A percentile compares a stretch with the other conserved stretches of the same genome.
Evolutionary conservation across 208 protist species (phyloP).

Genomic region (Leishmania tarentolae): DNA sequence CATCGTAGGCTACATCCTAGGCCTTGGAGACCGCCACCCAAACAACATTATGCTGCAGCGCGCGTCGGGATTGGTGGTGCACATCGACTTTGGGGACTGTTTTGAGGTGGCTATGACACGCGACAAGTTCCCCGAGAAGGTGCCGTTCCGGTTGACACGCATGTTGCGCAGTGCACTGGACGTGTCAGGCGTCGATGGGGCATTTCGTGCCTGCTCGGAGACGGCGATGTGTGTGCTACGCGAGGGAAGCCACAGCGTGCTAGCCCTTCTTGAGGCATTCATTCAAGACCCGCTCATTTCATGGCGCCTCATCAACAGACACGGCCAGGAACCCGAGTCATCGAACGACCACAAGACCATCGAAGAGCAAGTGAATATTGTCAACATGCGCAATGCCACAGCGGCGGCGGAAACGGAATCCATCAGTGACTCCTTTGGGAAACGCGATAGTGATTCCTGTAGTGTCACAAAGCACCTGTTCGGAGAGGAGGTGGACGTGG

Average conservation of each 20-base stretch:
- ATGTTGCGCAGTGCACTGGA: slow-evolving; percentile 99
- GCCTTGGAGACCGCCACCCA: slow-evolving; percentile 99
- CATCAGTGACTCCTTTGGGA: slow-evolving; percentile 34
- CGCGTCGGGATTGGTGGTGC: slow-evolving; percentile 96
- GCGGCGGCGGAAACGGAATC: slow-evolving; percentile 29
- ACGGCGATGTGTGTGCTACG: slow-evolving; percentile 98
- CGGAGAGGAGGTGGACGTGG: slow-evolving; percentile 73
- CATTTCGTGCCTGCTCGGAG: slow-evolving; percentile 97
- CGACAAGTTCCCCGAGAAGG: slow-evolving; percentile 99
- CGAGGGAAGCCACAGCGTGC: slow-evolving; percentile 97
- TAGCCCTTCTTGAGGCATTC: slow-evolving; percentile 99
- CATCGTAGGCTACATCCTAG: slow-evolving; percentile 98
- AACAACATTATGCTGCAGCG: slow-evolving; percentile 99
- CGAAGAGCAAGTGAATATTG: slow-evolving; percentile 67
- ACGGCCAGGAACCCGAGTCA: slow-evolving; percentile 68
- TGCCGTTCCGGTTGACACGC: slow-evolving; percentile 99
- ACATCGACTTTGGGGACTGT: slow-evolving; percentile 99
- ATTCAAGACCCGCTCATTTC: slow-evolving; percentile 99
- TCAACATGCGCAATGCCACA: slow-evolving; percentile 34
- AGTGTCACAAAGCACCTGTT: slow-evolving; percentile 50
- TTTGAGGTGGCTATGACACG: slow-evolving; percentile 99
- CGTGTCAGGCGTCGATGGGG: slow-evolving; percentile 98
- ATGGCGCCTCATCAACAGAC: slow-evolving; percentile 95
- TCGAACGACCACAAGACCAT: slow-evolving; percentile 77
- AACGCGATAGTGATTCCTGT: slow-evolving; percentile 23